Base-by-base conservation (phyloP, 129 eudicot genomes). In the Apium graveolens region DNA sequence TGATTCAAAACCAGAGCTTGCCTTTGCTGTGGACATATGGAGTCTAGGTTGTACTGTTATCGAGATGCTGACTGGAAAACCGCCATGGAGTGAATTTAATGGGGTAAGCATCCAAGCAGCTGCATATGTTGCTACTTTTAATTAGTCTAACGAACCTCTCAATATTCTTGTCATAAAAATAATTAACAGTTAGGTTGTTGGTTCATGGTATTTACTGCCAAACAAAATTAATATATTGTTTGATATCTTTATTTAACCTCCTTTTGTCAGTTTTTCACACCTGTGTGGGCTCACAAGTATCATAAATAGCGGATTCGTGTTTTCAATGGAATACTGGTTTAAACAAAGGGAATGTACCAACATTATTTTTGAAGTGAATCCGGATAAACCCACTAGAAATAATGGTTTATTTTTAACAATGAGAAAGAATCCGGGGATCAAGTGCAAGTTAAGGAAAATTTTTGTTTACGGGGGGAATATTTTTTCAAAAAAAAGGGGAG, bases 11-110 rank as follows among this genome's bases (percentile, higher is more conserved):
- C 88, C 93, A 7, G 93, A 88, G 80, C 83, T 85, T 77, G 96
- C 97, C 44, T 91, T 14, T 79, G 93, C 89, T 69, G 92, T 91
- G 78, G 98, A 94, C 80, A 94, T 94, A 79, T 94, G 98, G 98
- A 94, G 98, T 79, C 81, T 94, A 85, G 98, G 98, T 62, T 94
- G 98, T 83, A 94, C 98, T 5, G 87, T 94, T 11, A 91, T 94
- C 41, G 98, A 94, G 80, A 94, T 94, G 97, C 78, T 91, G 73
- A 91, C 93, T 2, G 98, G 97, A 29, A 91, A 91, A 80, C 98
- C 98, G 75, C 97, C 97, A 62, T 94, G 98, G 98, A 80, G 88
- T 57, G 96, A 91, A 65, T 82, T 63, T 57, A 43, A 49, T 76
- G 85, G 87, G 85, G 98, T 94, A 86, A 79, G 83, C 73, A 29